Evolutionary conservation across 2,329 filamentous ascomycete genomes (phyloP).

Genomic region (Ceratocystis huliohia): DNA sequence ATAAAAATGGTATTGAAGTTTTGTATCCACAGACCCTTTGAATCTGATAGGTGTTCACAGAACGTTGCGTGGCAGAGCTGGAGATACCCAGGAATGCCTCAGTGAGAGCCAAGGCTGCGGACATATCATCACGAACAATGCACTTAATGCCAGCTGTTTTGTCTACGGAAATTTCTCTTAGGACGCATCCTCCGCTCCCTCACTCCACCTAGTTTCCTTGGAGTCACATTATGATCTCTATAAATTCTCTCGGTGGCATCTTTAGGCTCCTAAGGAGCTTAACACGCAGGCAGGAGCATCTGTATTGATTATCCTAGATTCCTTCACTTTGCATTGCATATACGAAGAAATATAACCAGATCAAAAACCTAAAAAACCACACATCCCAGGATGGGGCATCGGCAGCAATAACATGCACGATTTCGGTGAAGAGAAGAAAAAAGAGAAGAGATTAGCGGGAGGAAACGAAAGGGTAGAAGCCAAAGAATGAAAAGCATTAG

Average conservation of each 20-base stretch:
- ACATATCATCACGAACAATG: background rate
- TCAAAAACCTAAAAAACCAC: background rate
- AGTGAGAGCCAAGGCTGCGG: background rate
- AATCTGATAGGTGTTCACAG: background rate
- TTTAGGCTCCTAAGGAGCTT: background rate
- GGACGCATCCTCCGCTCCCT: background rate
- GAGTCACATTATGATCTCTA: background rate
- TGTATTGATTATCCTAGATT: background rate
- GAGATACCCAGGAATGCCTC: background rate
- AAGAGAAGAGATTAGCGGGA: background rate
- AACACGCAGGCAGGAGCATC: background rate
- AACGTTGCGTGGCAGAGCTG: background rate
- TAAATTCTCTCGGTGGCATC: background rate
- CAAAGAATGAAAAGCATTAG: background rate
- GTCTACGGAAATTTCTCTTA: background rate
- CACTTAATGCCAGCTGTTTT: background rate
- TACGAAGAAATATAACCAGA: background rate
- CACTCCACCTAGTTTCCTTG: background rate
- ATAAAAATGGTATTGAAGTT: too few relatives aligned
- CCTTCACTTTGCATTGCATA: conserved; percentile 5
- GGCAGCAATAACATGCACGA: background rate
- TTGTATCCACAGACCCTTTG: too few relatives aligned
- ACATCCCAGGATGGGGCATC: background rate
- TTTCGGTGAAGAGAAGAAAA: background rate
- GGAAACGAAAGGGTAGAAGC: background rate